A percentile compares a stretch with the other conserved stretches of the same genome.
phyloP scores from a whole-genome alignment of 139 green algal species.

The Chlamydomonas sp. region DNA sequence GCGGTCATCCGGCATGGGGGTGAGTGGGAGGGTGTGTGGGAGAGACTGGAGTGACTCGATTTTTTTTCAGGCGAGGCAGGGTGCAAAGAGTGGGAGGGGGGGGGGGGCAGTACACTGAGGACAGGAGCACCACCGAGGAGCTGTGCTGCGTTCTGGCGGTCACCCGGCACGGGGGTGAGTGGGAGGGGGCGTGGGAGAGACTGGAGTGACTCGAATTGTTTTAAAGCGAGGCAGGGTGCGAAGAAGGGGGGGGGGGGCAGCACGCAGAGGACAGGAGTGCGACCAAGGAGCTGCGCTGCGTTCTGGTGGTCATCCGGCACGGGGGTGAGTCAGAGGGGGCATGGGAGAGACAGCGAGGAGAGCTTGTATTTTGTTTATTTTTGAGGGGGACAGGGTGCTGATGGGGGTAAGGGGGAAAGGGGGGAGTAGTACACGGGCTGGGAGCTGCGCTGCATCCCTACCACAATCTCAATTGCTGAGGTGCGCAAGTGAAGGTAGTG shows the following conservation, averaged over 20 bases:
- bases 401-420: too few relatives aligned
- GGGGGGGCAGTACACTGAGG: constrained; percentile 30
- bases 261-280: constrained; percentile 26
- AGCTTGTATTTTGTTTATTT: too few relatives aligned
- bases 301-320: constrained; percentile 87
- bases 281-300: constrained; percentile 83
- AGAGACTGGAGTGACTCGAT: background rate
- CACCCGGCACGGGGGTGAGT: constrained; percentile 58
- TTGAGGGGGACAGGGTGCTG: too few relatives aligned
- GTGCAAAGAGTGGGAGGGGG: too few relatives aligned
- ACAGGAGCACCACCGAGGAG: constrained; percentile 57
- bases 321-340: constrained; percentile 12
- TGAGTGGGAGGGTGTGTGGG: background rate
- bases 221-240: too few relatives aligned
- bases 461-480: constrained; percentile 73
- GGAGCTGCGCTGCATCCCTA: constrained; percentile 91
- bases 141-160: constrained; percentile 91
- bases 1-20: constrained; percentile 77
- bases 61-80: too few relatives aligned
- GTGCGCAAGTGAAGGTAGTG: background rate
- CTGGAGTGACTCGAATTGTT: too few relatives aligned
- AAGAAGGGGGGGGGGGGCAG: constrained; percentile 27
- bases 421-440: constrained; percentile 35
- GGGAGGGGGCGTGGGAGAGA: background rate
- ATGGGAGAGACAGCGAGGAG: background rate